Evolutionary conservation across 129 eudicot genomes (phyloP).

Genomic region (Saposhnikovia divaricata): DNA sequence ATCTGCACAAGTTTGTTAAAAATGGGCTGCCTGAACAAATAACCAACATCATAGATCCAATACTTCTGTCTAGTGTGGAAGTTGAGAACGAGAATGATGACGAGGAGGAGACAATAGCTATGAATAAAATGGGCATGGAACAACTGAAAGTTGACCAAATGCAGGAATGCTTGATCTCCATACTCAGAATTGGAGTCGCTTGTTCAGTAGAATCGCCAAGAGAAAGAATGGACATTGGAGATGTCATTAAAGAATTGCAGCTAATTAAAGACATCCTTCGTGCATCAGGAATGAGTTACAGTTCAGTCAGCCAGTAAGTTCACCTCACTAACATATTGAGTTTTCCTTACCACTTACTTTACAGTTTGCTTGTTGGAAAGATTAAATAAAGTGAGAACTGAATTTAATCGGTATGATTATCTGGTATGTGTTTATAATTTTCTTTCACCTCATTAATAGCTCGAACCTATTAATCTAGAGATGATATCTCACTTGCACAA

Average conservation of each 20-base stretch:
- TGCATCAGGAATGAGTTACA: constrained; percentile 13
- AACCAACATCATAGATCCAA: constrained; percentile 2
- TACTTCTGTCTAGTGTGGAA: constrained; percentile 4
- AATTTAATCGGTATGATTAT: too few relatives aligned
- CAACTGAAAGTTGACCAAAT: constrained; percentile 9
- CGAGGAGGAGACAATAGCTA: constrained; percentile 8
- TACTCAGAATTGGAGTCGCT: constrained; percentile 19
- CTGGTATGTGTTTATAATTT: too few relatives aligned
- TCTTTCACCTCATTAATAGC: background rate
- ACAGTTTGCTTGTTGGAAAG: background rate
- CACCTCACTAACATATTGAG: background rate
- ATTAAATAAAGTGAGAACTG: too few relatives aligned
- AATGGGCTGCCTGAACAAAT: constrained; percentile 5
- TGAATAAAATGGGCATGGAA: background rate
- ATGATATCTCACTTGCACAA: background rate
- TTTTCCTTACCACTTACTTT: background rate
- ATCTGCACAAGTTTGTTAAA: constrained; percentile 12
- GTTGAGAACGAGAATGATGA: constrained; percentile 2
- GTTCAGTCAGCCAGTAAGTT: constrained; percentile 16
- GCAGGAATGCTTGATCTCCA: constrained; percentile 15
- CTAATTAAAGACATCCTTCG: constrained; percentile 15
- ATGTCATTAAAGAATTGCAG: constrained; percentile 13
- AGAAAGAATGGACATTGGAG: constrained; percentile 26
- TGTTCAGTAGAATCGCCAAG: constrained; percentile 25
- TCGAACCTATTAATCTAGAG: background rate